Conservation (phyloP, 2,329 filamentous ascomycete genomes). For the Colletotrichum simmondsii region DNA sequence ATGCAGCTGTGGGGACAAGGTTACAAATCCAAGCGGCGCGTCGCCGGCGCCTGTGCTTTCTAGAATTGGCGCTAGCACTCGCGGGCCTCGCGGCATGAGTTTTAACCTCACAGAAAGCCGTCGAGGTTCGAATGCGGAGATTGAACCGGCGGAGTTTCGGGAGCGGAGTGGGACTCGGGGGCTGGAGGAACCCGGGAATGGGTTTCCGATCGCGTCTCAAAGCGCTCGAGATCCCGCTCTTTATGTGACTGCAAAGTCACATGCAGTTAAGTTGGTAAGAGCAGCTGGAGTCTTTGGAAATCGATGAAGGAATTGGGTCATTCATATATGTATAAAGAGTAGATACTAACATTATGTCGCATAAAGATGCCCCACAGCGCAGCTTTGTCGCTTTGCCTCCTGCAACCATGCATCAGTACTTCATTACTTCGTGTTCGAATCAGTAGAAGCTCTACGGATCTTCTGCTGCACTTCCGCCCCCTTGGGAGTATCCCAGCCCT, state of each 20-base stretch:
- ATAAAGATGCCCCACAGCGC: no score
- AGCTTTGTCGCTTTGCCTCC: no score
- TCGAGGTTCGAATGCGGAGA: background rate
- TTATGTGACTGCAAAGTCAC: no score
- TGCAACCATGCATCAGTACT: no score
- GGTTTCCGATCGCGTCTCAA: no score
- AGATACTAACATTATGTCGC: no score
- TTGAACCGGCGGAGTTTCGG: background rate
- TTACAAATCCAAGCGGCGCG: background rate
- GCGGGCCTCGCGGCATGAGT: no score
- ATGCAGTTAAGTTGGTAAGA: no score
- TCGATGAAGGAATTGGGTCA: background rate
- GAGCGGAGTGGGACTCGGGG: background rate
- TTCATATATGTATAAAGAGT: background rate
- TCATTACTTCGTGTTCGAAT: background rate
- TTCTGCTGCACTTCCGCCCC: slow-evolving; percentile 1
- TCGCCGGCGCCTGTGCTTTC: background rate
- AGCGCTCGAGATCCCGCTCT: no score
- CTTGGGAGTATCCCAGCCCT: background rate
- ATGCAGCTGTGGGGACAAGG: background rate
- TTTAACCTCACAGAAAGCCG: background rate
- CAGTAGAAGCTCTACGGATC: background rate
- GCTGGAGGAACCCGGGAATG: background rate
- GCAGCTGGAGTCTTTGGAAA: background rate
- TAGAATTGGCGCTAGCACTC: background rate